These are phyloP conservation scores for Eucalyptus sp. DNA, from an alignment of 345 rosid genomes.

Conservation along the genomic window DNA sequence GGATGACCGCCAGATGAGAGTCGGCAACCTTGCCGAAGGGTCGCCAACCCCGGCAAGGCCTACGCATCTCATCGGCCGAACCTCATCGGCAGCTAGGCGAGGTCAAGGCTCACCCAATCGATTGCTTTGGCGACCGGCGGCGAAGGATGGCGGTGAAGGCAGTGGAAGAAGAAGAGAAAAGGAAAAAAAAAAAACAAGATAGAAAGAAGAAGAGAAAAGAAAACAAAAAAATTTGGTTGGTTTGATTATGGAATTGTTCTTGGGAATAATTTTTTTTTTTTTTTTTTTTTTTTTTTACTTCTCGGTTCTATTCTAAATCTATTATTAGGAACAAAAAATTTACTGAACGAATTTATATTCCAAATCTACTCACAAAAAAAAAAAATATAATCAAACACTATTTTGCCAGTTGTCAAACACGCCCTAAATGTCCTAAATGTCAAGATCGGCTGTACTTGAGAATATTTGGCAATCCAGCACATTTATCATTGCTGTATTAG, in stretches of 20 bases:
- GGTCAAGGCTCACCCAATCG: accelerated
- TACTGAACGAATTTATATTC: accelerated
- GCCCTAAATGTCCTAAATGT: accelerated
- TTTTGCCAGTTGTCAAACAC: accelerated
- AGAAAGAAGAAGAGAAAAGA: accelerated
- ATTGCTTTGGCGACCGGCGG: accelerated
- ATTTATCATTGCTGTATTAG: neutral
- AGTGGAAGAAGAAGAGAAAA: no score
- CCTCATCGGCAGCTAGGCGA: accelerated
- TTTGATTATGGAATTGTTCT: no score
- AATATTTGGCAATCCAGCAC: neutral
- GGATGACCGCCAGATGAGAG: accelerated
- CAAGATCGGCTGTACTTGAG: neutral
- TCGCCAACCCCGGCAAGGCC: accelerated
- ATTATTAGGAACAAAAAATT: accelerated
- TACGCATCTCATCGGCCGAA: accelerated
- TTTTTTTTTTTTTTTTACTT: no score
- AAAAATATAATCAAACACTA: no score
- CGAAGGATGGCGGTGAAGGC: accelerated
- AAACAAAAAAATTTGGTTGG: no score
- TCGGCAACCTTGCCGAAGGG: accelerated
- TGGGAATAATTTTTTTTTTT: accelerated
- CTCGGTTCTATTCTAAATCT: no score
- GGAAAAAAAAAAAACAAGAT: no score
- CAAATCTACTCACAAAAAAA: accelerated